phyloP scores from a whole-genome alignment of 2,329 filamentous ascomycete species.

The Arthrobotrys pseudoclavata region DNA sequence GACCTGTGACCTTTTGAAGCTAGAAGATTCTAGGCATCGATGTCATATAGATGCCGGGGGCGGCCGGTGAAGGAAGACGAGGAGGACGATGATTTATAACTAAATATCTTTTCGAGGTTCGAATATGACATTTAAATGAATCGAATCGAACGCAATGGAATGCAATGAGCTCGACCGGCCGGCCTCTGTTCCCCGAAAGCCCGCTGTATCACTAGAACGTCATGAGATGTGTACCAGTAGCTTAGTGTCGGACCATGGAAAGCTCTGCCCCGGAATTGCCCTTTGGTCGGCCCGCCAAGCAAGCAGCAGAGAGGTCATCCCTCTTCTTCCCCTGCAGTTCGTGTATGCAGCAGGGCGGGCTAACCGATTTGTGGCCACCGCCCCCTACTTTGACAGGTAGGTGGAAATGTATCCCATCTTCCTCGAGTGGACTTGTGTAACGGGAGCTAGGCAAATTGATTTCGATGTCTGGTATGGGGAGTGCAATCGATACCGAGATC shows the following conservation, averaged over 20 bases:
- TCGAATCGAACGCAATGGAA: constrained; percentile 1
- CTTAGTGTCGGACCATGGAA: constrained; percentile 33
- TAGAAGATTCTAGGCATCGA: not conserved
- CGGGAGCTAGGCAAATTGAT: constrained; percentile 9
- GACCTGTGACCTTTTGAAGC: not conserved
- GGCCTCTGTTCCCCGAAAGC: constrained; percentile 37
- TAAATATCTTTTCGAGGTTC: not conserved
- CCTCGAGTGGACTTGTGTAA: constrained; percentile 40
- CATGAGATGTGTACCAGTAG: constrained; percentile 7
- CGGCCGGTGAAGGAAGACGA: not conserved
- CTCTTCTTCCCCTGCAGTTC: constrained; percentile 55
- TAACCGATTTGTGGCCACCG: constrained; percentile 47
- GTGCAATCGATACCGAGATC: constrained; percentile 23
- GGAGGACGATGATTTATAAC: not conserved
- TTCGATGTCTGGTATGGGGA: not conserved
- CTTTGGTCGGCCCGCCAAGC: constrained; percentile 40
- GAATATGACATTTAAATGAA: constrained; percentile 5
- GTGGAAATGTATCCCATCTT: constrained; percentile 14
- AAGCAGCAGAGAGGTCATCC: constrained; percentile 19
- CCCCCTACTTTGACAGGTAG: constrained; percentile 28
- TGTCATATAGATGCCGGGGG: constrained; percentile 1
- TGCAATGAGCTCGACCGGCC: constrained; percentile 9
- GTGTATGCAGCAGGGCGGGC: constrained; percentile 49
- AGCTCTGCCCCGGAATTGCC: constrained; percentile 49
- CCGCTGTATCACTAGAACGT: constrained; percentile 21